These are phyloP conservation scores for Candida endomychidarum DNA, from an alignment of 805 yeast genomes.

Conservation along the genomic window DNA sequence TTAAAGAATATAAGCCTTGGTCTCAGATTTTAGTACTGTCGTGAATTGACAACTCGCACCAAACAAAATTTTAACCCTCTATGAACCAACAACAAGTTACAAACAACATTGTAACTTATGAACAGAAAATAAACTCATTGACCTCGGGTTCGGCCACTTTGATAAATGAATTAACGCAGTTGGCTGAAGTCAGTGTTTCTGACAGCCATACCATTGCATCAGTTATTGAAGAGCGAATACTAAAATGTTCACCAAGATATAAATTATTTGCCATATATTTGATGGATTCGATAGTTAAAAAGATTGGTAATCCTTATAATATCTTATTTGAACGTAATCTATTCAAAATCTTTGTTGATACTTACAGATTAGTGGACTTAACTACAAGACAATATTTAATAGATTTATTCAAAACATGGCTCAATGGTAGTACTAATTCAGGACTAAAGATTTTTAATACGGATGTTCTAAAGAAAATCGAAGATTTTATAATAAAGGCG, in stretches of 20 bases:
- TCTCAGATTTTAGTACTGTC: too few relatives aligned
- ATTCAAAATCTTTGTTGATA: constrained; percentile 36
- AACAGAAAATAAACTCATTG: constrained; percentile 24
- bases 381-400: constrained; percentile 39
- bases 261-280: constrained; percentile 37
- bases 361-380: constrained; percentile 40
- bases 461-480: constrained; percentile 30
- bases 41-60: not conserved
- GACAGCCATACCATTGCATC: constrained; percentile 32
- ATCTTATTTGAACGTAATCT: constrained; percentile 35
- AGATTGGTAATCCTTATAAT: constrained; percentile 45
- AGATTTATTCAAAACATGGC: constrained; percentile 44
- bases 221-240: constrained; percentile 36
- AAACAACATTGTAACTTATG: constrained; percentile 4
- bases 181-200: constrained; percentile 36
- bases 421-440: constrained; percentile 30
- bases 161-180: constrained; percentile 38
- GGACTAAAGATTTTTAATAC: constrained; percentile 37
- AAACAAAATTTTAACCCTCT: not conserved
- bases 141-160: constrained; percentile 38
- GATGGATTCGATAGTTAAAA: constrained; percentile 43
- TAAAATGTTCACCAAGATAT: constrained; percentile 38
- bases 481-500: constrained; percentile 40
- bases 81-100: constrained; percentile 3
- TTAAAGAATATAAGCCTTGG: too few relatives aligned